phyloP scores from a whole-genome alignment of 2,329 filamentous ascomycete genomes.

The Cyclaneusma minus region DNA sequence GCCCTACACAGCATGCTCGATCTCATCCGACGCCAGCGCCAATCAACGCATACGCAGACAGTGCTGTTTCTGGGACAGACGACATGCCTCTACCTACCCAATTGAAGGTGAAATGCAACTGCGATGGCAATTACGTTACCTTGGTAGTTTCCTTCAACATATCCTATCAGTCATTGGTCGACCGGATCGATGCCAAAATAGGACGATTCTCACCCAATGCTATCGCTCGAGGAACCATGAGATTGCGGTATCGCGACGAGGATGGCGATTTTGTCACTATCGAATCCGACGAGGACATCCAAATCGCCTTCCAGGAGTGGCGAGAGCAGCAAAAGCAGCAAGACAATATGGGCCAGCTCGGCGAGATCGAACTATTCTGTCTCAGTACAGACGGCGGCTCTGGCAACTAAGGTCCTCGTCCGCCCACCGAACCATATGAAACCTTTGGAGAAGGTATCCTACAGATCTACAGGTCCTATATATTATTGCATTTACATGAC shows the following conservation, averaged over 20 bases:
- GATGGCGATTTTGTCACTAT: conserved; percentile 91
- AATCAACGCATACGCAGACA: conserved; percentile 11
- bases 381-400: no score
- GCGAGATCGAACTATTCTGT: conserved; percentile 83
- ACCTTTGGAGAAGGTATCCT: no score
- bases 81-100: conserved; percentile 51
- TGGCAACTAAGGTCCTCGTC: no score
- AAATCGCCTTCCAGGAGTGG: conserved; percentile 92
- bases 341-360: conserved; percentile 53
- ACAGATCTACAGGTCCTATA: no score
- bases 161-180: conserved; percentile 80
- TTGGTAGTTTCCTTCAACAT: conserved; percentile 96
- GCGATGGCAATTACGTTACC: conserved; percentile 81
- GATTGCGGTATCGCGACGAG: conserved; percentile 79
- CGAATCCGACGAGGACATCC: conserved; percentile 89
- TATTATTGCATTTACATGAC: no score
- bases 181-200: conserved; percentile 91
- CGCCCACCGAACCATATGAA: no score
- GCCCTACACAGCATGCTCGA: conserved; percentile 24
- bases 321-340: conserved; percentile 54
- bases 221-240: conserved; percentile 67
- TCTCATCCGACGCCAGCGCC: conserved; percentile 18
- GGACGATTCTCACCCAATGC: conserved; percentile 73
- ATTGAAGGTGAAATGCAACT: conserved; percentile 90
- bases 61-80: conserved; percentile 18